Percentiles rank a stretch among this genome's conserved stretches.
phyloP scores from a whole-genome alignment of 768 basidiomycete genomes.

The Mycena chlorophos region DNA sequence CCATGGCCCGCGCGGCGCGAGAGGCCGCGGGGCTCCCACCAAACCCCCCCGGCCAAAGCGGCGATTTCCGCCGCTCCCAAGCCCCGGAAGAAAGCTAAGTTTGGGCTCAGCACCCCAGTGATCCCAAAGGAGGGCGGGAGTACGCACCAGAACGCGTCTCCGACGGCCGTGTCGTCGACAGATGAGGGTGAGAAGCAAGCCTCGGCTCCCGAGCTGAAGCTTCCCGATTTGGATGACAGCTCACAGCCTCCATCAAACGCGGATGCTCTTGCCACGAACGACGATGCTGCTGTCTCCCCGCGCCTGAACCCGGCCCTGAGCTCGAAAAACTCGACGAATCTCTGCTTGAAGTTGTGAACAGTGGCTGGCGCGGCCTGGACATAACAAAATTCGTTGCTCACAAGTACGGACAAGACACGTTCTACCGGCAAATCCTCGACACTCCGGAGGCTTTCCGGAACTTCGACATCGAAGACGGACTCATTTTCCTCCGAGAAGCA shows the following conservation, averaged over 20 bases:
- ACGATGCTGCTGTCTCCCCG: not conserved
- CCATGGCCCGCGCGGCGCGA: not conserved
- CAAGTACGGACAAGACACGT: not conserved
- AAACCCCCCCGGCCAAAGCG: not conserved
- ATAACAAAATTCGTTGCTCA: not conserved
- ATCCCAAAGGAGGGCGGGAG: slow-evolving; percentile 20
- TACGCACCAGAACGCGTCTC: not conserved
- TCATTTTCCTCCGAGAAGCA: slow-evolving; percentile 21
- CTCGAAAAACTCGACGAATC: not conserved
- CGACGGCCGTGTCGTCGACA: too few relatives aligned
- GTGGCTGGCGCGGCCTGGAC: not conserved
- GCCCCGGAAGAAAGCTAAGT: not conserved
- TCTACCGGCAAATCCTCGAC: slow-evolving; percentile 18
- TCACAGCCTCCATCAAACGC: too few relatives aligned
- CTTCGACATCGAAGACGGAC: slow-evolving; percentile 26
- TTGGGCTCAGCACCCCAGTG: slow-evolving; percentile 21
- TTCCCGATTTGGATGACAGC: too few relatives aligned
- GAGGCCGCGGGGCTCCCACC: slow-evolving; percentile 4
- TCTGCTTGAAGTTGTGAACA: not conserved
- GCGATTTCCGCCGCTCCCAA: not conserved
- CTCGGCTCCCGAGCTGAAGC: not conserved
- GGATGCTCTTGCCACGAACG: not conserved
- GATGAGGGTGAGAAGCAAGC: not conserved
- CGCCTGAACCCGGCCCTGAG: not conserved
- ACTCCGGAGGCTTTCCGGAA: slow-evolving; percentile 27